These are phyloP conservation scores for Trichoderma afroharzianum DNA, from an alignment of 2,329 filamentous ascomycete species.

Conservation along the genomic window DNA sequence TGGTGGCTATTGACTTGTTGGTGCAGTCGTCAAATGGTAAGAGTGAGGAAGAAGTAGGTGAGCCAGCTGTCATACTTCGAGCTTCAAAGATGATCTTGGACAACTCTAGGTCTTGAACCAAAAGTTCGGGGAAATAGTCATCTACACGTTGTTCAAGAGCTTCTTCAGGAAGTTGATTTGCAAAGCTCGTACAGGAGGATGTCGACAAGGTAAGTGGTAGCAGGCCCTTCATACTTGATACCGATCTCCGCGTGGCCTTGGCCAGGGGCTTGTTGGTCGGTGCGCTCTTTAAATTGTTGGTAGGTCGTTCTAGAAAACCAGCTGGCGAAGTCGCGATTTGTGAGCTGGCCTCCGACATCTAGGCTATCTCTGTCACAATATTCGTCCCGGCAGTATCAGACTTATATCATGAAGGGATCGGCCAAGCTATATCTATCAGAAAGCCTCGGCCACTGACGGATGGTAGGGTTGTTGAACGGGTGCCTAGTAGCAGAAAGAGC, in stretches of 20 bases:
- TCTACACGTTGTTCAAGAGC: slow-evolving; percentile 30
- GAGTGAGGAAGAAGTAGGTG: slow-evolving; percentile 33
- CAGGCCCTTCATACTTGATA: slow-evolving; percentile 39
- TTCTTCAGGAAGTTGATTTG: slow-evolving; percentile 23
- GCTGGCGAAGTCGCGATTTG: slow-evolving; percentile 5
- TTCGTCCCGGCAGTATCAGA: neutral
- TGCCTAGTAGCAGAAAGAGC: neutral
- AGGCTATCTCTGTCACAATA: neutral
- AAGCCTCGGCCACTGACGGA: neutral
- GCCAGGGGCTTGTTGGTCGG: slow-evolving; percentile 21
- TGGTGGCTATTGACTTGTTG: neutral
- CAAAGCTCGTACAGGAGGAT: slow-evolving; percentile 24
- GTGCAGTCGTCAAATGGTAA: neutral
- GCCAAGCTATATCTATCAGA: neutral
- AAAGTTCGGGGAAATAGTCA: slow-evolving; percentile 52
- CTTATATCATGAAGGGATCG: neutral
- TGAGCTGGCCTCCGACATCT: slow-evolving; percentile 13
- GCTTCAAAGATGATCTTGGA: slow-evolving; percentile 47
- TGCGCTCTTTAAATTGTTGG: slow-evolving; percentile 11
- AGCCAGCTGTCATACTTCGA: slow-evolving; percentile 51
- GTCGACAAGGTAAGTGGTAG: slow-evolving; percentile 35
- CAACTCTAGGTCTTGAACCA: slow-evolving; percentile 52
- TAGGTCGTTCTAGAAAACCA: slow-evolving; percentile 10
- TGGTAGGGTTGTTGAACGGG: slow-evolving; percentile 3
- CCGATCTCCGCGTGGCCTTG: slow-evolving; percentile 31